Evolutionary conservation across 2,329 filamentous ascomycete genomes (phyloP), one percentile per base, ranked within the genome.

Genomic region (Uncinocarpus reesii): DNA sequence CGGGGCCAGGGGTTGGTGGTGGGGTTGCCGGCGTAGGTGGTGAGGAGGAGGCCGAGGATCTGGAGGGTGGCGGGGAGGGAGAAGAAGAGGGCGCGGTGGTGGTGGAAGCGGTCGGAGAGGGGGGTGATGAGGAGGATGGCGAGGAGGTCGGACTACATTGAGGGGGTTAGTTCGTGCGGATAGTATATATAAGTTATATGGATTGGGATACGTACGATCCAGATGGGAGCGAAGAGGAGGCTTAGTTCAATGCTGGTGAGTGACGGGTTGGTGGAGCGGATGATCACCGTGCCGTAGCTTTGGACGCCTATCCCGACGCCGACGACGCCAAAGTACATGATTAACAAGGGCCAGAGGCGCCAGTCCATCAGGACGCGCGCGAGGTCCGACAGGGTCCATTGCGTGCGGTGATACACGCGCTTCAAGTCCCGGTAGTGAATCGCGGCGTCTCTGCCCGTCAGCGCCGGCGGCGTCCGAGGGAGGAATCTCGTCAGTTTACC

Each of bases 311-410:
- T 94, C 7, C 88, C 88, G 2, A 94, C 88, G 18, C 88, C 88
- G 1, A 95, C 88, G 2, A 95, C 88, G 16, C 88, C 88, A 68
- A 95, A 94, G 68, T 95, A 95, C 88, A 95, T 95, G 46, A 94
- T 61, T 1, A 83, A 75, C 55, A 95, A 67, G 1, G 88, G 88
- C 84, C 86, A 95, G 15, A 94, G 73, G 2, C 87, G 79, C 88
- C 87, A 94, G 65, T 95, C 88, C 29, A 84, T 72, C 24, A 94
- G 68, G 1, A 93, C 84, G 20, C 71, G 69, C 20, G 71, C 70
- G 1, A 95, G 71, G 56, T 95, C 86, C 47, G 70, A 78, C 52
- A 85, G 56, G 1, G 72, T 81, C 88, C 88, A 95, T 2, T 79
- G 73, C 1, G 79, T 75, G 11, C 79, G 71, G 58, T 88, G 81